Evolutionary conservation across 768 basidiomycete genomes (phyloP).

Genomic region (Fibroporia radiculosa): DNA sequence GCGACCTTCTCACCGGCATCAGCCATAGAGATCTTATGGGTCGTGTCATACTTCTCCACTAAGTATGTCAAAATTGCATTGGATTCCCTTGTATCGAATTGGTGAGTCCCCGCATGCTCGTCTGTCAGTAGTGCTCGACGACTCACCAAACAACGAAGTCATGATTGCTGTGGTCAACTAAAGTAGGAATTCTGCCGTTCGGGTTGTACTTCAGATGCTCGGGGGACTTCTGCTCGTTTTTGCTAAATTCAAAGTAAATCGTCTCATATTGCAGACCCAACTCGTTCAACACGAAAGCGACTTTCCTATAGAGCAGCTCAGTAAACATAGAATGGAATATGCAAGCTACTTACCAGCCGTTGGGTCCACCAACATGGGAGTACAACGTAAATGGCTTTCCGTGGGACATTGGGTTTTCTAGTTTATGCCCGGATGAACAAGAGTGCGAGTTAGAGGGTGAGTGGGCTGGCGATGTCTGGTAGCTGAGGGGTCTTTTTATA

Average conservation of each 20-base stretch:
- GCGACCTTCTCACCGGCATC: slow-evolving; percentile 6
- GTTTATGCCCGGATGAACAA: too few relatives aligned
- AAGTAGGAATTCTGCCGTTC: slow-evolving; percentile 61
- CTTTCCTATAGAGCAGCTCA: slow-evolving; percentile 3
- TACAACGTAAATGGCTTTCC: slow-evolving; percentile 24
- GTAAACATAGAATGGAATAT: background rate
- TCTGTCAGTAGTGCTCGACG: background rate
- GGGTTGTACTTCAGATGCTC: slow-evolving; percentile 68
- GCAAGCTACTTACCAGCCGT: slow-evolving; percentile 16
- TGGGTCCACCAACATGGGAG: slow-evolving; percentile 16
- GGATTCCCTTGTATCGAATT: too few relatives aligned
- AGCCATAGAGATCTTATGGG: slow-evolving; percentile 20
- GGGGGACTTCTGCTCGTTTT: slow-evolving; percentile 64
- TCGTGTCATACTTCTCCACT: slow-evolving; percentile 31
- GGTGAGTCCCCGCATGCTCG: background rate
- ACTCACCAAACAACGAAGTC: slow-evolving; percentile 42
- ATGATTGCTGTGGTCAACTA: slow-evolving; percentile 51
- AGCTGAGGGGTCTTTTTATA: too few relatives aligned
- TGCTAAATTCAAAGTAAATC: slow-evolving; percentile 39
- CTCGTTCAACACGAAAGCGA: slow-evolving; percentile 7
- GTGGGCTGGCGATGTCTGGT: too few relatives aligned
- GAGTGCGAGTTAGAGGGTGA: too few relatives aligned
- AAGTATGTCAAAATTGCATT: slow-evolving; percentile 33
- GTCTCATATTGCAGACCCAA: slow-evolving; percentile 12
- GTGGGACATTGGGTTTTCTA: slow-evolving; percentile 25